Conservation (phyloP, 225 moss, liverwort and hornwort species). For the Lunularia cruciata region DNA sequence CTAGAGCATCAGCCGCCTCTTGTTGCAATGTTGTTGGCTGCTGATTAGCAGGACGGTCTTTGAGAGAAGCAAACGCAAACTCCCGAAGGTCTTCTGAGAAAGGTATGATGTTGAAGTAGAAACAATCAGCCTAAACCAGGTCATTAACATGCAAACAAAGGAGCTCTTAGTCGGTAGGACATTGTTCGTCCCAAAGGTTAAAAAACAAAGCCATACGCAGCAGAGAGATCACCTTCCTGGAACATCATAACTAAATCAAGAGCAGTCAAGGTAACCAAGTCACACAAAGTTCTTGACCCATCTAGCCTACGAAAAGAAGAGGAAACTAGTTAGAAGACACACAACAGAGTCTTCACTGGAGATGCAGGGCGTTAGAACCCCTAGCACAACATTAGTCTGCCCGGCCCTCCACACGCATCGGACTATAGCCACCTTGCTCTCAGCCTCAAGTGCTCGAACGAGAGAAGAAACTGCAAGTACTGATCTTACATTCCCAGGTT, state of each 20-base stretch:
- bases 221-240: no score
- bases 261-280: not conserved
- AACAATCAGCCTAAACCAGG: conserved; percentile 73
- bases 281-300: no score
- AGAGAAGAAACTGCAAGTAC: conserved; percentile 78
- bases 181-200: not conserved
- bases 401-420: conserved; percentile 96
- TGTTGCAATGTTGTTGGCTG: conserved; percentile 75
- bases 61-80: conserved; percentile 67
- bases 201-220: not conserved
- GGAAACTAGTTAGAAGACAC: conserved; percentile 31
- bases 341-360: conserved; percentile 74
- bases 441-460: conserved; percentile 73
- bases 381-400: conserved; percentile 79
- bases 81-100: conserved; percentile 87
- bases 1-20: conserved; percentile 82
- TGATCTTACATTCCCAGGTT: conserved; percentile 81
- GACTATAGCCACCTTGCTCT: conserved; percentile 69
- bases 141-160: not conserved
- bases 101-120: conserved; percentile 92
- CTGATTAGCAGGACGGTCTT: conserved; percentile 54
- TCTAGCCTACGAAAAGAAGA: not conserved
- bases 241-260: no score
- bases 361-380: conserved; percentile 68
- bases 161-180: not conserved